Evolutionary conservation across 257 asterid species (phyloP), one percentile per base, ranked within the genome.

Genomic region (Perilla frutescens): DNA sequence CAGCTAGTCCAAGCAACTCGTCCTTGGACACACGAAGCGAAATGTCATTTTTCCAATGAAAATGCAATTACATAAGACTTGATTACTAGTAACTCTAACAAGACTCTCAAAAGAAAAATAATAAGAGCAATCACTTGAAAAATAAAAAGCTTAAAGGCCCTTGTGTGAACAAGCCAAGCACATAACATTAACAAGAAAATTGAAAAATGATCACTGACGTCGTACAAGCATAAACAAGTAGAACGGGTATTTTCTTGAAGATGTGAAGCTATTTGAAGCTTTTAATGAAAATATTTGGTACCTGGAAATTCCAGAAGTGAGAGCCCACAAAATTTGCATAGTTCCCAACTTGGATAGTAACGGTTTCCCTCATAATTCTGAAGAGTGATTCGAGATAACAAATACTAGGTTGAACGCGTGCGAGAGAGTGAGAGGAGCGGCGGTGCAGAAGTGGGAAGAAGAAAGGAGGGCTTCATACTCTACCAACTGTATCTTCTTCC

Each of bases 301-400:
- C 97, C 96, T 91, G 99, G 81, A 94, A 91, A 77, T 94, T 94
- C 99, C 97, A 94, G 84, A 94, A 90, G 82, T 94, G 99, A 70
- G 98, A 91, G 76, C 97, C 99, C 40, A 88, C 81, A 71, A 86
- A 91, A 81, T 90, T 94, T 4, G 97, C 96, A 59, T 82, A 90
- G 79, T 77, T 75, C 47, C 99, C 97, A 45, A 86, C 80, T 82
- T 91, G 97, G 68, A 94, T 76, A 4, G 97, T 88, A 31, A 90
- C 88, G 9, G 86, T 77, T 81, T 94, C 99, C 81, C 76, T 88
- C 98, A 91, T 91, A 8, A 3, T 71, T 74, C 15, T 47, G 53
- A 13, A 37, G 2, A 44, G 44, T 6, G 0, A 5, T 55, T 26
- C 61, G 29, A 41, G 26, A 62, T n/a, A 49, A 49, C 55, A 51